Base-by-base conservation (phyloP, 169 alveolate species). In the Cryptosporidium ryanae region DNA sequence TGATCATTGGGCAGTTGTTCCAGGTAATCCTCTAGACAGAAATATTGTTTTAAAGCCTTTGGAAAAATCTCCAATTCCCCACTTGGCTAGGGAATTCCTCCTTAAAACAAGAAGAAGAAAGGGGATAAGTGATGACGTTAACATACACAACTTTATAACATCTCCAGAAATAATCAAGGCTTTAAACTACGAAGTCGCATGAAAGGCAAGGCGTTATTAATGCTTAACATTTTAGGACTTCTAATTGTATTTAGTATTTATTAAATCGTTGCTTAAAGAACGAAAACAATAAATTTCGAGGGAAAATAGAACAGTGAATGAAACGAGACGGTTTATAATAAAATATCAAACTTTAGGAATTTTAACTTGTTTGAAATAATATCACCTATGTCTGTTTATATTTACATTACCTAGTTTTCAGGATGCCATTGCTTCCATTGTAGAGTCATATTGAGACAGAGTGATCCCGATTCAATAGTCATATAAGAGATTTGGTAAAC, bases 21-120 rank as follows among this genome's bases (percentile, higher is more conserved):
- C 99, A 31, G 99, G 99, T 13, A 99, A 98, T 89, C 99, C 99
- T 10, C 94, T 98, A 61, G 99, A 98, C 92, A 97, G 96, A 94
- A 92, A 67, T 44, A 96, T 98, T 44, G 90, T 95, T 31, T 90
- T 98, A 61, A 93, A 96, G 48, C 98, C 99, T 44, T 84, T 98
- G 54, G 99, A 98, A 89, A 99, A 99, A 2, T 97, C 99, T 32
- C 99, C 99, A 18, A 96, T 96, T 23, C 98, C 98, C 34, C 98
- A 95, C 90, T 84, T 98, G 52, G 99, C 99, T 17, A 93, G 99
- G 50, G 99, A 98, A 84, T 96, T 96, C 90, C 93, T 96, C 94
- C 95, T 98, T 13, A 98, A 98, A 93, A 98, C 99, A 57, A 91
- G 99, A 66, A 94, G 99, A 84, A 94, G 99, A 90, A 98, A 98